Base-by-base conservation (phyloP, 2,329 filamentous ascomycete genomes). In the Fusarium irregulare region DNA sequence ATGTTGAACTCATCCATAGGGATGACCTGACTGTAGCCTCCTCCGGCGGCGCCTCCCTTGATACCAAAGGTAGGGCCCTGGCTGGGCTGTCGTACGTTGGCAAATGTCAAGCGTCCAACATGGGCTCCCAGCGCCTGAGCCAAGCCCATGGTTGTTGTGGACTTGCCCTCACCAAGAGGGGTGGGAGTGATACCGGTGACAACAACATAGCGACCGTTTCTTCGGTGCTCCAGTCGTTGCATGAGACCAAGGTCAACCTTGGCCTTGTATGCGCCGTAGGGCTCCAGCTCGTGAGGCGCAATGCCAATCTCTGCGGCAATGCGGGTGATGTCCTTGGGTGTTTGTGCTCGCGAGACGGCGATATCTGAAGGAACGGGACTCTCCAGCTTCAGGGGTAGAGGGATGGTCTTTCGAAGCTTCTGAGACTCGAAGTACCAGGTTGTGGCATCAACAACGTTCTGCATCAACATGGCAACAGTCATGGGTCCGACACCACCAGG, bases 1-100 rank as follows among this genome's bases (percentile, higher is more conserved):
- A 99, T 85, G 83, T 99, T 99, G 86, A 99, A 99, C 81, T 99
- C 96, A 76, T 99, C 96, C 96, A 99, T 99, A 63, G 96, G 96
- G 76, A 99, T 98, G 77, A 99, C 96, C 81, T 99, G 96, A 80
- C 93, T 97, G 88, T 98, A 99, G 41, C 96, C 96, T 80, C 96
- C 96, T 76, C 96, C 96, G 60, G 96, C 96, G 64, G 96, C 96
- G 76, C 96, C 96, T 68, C 96, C 96, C 86, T 99, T 99, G 87
- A 99, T 98, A 76, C 96, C 96, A 79, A 99, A 99, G 0, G 96
- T 99, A 59, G 96, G 96, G 7, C 96, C 96, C 83, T 98, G 96
- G 76, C 93, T 97, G 53, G 96, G 96, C 80, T 99, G 96, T 65
- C 96, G 90, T 53, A 99, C 96, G 79, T 99, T 98, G 81, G 96